Conservation (phyloP, 371 early-diverging fungal species). For the Actinomortierella ambigua region DNA sequence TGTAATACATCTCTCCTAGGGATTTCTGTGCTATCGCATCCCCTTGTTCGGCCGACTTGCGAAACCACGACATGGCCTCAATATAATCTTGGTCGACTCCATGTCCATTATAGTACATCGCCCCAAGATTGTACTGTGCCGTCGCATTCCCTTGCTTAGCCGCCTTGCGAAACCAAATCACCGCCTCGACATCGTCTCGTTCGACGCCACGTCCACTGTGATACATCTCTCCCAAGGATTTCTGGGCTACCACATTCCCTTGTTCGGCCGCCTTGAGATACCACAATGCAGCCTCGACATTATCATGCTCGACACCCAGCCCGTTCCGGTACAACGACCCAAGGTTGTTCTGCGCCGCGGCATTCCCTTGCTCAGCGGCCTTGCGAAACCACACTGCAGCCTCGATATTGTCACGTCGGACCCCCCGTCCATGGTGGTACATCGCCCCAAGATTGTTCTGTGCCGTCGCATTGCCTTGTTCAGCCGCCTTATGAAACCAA, state of each 20-base stretch:
- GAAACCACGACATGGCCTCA: slow-evolving; percentile 83
- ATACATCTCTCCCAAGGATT: no score
- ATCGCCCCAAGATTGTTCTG: slow-evolving; percentile 84
- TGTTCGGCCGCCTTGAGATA: slow-evolving; percentile 71
- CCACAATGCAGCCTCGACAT: slow-evolving; percentile 66
- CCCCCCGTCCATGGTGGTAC: slow-evolving; percentile 81
- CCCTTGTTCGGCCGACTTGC: slow-evolving; percentile 71
- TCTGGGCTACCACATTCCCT: slow-evolving; percentile 76
- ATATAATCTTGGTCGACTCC: slow-evolving; percentile 63
- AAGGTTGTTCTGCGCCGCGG: slow-evolving; percentile 79
- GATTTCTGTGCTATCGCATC: slow-evolving; percentile 73
- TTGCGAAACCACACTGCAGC: slow-evolving; percentile 74
- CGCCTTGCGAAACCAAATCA: slow-evolving; percentile 72
- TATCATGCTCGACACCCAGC: slow-evolving; percentile 66
- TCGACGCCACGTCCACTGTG: slow-evolving; percentile 83
- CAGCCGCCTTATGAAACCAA: slow-evolving; percentile 70
- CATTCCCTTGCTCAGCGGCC: slow-evolving; percentile 74
- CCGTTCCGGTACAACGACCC: slow-evolving; percentile 84
- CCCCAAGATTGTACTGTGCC: slow-evolving; percentile 80
- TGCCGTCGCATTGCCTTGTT: slow-evolving; percentile 64
- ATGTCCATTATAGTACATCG: slow-evolving; percentile 79
- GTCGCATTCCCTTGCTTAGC: slow-evolving; percentile 80
- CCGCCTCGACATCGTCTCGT: slow-evolving; percentile 66
- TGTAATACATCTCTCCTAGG: slow-evolving; percentile 78
- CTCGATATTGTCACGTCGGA: slow-evolving; percentile 55